A percentile compares a stretch with the other conserved stretches of the same genome.
Evolutionary conservation across 345 rosid genomes (phyloP).

Genomic region (Chamaenerion angustifolium): DNA sequence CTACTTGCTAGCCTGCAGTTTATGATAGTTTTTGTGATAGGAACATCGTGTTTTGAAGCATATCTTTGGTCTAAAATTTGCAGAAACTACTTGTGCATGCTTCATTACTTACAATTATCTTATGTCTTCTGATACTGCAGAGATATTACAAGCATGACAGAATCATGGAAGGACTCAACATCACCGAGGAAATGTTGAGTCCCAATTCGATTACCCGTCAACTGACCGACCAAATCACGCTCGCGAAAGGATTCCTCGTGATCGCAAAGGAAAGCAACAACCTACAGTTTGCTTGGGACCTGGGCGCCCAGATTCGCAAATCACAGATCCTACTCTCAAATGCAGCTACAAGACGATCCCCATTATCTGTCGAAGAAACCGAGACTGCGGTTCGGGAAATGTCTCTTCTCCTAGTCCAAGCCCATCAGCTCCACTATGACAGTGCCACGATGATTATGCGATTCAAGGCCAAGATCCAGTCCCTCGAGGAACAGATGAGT

Average conservation of each 20-base stretch:
- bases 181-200: conserved; percentile 76
- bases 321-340: conserved; percentile 65
- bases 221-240: conserved; percentile 73
- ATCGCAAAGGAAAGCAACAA: conserved; percentile 91
- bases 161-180: conserved; percentile 46
- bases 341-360: conserved; percentile 61
- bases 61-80: too few species aligned
- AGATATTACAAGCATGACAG: conserved; percentile 37
- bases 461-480: conserved; percentile 69
- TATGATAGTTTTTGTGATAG: too few species aligned
- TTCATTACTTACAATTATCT: too few species aligned
- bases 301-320: conserved; percentile 87
- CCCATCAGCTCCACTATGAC: conserved; percentile 81
- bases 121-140: conserved; percentile 15
- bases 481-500: conserved; percentile 68
- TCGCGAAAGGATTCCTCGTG: conserved; percentile 81
- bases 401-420: conserved; percentile 80
- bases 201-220: conserved; percentile 70
- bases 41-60: too few species aligned
- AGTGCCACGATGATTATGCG: conserved; percentile 93
- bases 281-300: conserved; percentile 91
- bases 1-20: too few species aligned
- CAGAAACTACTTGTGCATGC: too few species aligned
- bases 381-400: conserved; percentile 66
- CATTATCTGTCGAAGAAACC: conserved; percentile 54